A percentile compares a stretch with the other conserved stretches of the same genome.
phyloP scores from a whole-genome alignment of 192 early-diverging fungal genomes.

The Phlyctochytrium planicorne region DNA sequence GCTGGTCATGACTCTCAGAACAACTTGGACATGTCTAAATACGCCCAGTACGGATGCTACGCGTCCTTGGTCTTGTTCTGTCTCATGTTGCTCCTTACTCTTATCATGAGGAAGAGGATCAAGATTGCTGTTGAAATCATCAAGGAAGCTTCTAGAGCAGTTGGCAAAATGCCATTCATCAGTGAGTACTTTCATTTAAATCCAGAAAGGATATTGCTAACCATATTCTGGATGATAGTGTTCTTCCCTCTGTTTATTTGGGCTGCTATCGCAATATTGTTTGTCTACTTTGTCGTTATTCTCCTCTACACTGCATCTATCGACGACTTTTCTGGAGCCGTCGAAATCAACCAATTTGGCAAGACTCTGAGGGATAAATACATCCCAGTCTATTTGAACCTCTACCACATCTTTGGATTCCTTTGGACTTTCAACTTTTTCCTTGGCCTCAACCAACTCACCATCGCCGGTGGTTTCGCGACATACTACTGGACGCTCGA shows the following conservation, averaged over 20 bases:
- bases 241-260: conserved; percentile 36
- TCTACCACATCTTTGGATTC: conserved; percentile 59
- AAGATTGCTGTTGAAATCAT: conserved; percentile 51
- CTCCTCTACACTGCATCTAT: conserved; percentile 32
- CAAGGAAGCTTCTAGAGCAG: conserved; percentile 43
- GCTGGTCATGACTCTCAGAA: conserved; percentile 11
- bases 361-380: conserved; percentile 20
- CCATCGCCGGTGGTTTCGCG: conserved; percentile 53
- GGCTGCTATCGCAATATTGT: conserved; percentile 5
- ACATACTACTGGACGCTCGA: conserved; percentile 55
- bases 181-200: conserved; percentile 17
- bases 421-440: conserved; percentile 53
- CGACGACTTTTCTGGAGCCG: neutral
- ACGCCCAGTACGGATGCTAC: conserved; percentile 1
- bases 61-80: conserved; percentile 33
- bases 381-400: conserved; percentile 33
- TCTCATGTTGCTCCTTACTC: conserved; percentile 40
- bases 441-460: conserved; percentile 45
- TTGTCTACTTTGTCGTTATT: conserved; percentile 34
- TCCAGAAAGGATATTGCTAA: conserved; percentile 1
- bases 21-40: conserved; percentile 2
- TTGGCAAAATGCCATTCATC: conserved; percentile 48
- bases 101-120: conserved; percentile 49
- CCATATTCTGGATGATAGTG: conserved; percentile 15
- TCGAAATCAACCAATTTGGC: neutral